Percentiles rank a stretch among this genome's conserved stretches.
These are phyloP conservation scores for Oldenlandia corymbosa DNA, from an alignment of 257 asterid genomes.

Conservation along the genomic window DNA sequence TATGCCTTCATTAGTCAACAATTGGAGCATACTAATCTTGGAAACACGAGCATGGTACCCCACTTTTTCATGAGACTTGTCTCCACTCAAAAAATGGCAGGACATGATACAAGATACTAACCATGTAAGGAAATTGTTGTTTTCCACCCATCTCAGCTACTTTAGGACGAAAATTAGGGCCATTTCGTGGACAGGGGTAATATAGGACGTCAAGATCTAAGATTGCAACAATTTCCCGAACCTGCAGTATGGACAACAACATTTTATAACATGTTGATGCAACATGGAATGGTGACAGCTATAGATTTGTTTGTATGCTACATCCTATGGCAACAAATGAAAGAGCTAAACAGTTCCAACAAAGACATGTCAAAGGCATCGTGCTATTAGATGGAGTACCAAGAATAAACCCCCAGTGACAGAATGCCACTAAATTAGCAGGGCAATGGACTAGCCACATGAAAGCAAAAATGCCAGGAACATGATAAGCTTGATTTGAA, in stretches of 20 bases:
- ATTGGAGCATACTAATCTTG: too few species aligned
- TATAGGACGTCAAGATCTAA: conserved; percentile 88
- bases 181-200: conserved; percentile 93
- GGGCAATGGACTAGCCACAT: neutral
- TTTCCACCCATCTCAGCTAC: conserved; percentile 86
- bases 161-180: conserved; percentile 82
- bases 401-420: too few species aligned
- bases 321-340: neutral
- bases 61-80: neutral
- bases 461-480: neutral
- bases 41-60: neutral
- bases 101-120: conserved; percentile 18
- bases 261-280: conserved; percentile 1
- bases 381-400: neutral
- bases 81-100: neutral
- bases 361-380: neutral
- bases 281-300: neutral
- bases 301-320: neutral
- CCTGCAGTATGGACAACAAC: conserved; percentile 35
- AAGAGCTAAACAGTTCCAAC: neutral
- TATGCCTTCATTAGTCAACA: neutral
- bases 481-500: neutral
- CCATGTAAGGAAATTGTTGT: conserved; percentile 84
- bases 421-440: too few species aligned
- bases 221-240: conserved; percentile 74